Conservation (phyloP, 2,329 filamentous ascomycete species). For the Phialocephala sp. region DNA sequence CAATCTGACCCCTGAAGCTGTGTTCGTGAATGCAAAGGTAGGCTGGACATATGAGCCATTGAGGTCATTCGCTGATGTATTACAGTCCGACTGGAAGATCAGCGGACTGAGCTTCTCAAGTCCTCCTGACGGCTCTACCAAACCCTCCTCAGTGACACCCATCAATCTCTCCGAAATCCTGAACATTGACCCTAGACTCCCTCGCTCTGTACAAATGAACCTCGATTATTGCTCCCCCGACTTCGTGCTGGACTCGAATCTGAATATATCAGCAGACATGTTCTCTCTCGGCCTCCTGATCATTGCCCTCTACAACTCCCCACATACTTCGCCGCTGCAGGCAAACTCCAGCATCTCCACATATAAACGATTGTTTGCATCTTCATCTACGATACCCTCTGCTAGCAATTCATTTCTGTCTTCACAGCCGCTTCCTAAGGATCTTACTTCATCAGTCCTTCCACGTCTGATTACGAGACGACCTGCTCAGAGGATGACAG, state of each 20-base stretch:
- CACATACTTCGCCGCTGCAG: slow-evolving; percentile 85
- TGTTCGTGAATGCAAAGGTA: slow-evolving; percentile 93
- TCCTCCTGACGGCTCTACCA: slow-evolving; percentile 76
- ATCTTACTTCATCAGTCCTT: slow-evolving; percentile 76
- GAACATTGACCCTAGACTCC: slow-evolving; percentile 84
- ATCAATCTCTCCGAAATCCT: slow-evolving; percentile 84
- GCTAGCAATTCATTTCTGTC: slow-evolving; percentile 84
- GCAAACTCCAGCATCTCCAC: slow-evolving; percentile 79
- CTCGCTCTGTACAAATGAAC: slow-evolving; percentile 82
- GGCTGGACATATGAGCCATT: slow-evolving; percentile 37
- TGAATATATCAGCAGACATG: slow-evolving; percentile 85
- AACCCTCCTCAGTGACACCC: slow-evolving; percentile 76
- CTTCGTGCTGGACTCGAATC: slow-evolving; percentile 88
- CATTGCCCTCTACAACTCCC: slow-evolving; percentile 91
- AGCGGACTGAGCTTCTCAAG: slow-evolving; percentile 91
- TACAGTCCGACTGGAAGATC: slow-evolving; percentile 94
- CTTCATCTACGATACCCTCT: slow-evolving; percentile 79
- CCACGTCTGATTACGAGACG: slow-evolving; percentile 86
- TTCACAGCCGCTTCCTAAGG: slow-evolving; percentile 78
- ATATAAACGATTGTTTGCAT: slow-evolving; percentile 84
- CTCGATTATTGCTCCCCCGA: slow-evolving; percentile 95
- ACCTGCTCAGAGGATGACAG: slow-evolving; percentile 85
- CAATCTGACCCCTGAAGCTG: slow-evolving; percentile 90
- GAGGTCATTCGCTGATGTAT: slow-evolving; percentile 42
- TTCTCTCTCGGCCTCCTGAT: slow-evolving; percentile 92